phyloP scores from a whole-genome alignment of 352 stramenopile genomes.

The Elongisporangium anandrum region DNA sequence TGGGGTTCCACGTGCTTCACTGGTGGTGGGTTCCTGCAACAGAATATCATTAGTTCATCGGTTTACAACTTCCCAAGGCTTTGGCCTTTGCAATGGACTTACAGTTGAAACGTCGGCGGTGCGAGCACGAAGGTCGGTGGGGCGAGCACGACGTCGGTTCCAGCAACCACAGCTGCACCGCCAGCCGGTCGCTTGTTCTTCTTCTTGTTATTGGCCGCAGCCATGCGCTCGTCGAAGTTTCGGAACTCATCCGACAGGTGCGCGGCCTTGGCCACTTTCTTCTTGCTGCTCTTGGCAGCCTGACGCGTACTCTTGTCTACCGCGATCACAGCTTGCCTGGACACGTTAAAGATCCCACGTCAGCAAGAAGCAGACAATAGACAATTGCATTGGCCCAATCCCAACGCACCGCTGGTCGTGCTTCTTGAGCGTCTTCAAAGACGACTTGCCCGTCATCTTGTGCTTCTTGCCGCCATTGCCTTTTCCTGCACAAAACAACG shows the following conservation, averaged over 20 bases:
- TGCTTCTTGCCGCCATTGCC: conserved; percentile 26
- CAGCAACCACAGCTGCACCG: neutral
- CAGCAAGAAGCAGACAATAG: too few species aligned
- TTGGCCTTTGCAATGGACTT: too few species aligned
- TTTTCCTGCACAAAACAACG: neutral
- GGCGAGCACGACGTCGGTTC: conserved; percentile 29
- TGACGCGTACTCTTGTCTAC: conserved; percentile 32
- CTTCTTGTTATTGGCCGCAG: conserved; percentile 27
- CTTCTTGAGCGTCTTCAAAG: conserved; percentile 62
- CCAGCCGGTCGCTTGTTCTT: conserved; percentile 6
- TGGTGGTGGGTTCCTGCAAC: conserved; percentile 14
- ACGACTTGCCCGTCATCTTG: conserved; percentile 50
- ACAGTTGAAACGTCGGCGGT: conserved; percentile 73
- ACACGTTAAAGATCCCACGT: neutral
- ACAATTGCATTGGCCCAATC: too few species aligned
- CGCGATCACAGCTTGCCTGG: conserved; percentile 29
- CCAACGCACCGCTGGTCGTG: conserved; percentile 40
- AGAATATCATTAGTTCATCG: too few species aligned
- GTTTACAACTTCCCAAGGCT: too few species aligned
- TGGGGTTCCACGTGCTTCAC: conserved; percentile 33
- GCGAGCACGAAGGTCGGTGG: conserved; percentile 58
- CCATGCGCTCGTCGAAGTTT: conserved; percentile 78
- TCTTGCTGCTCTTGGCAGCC: conserved; percentile 19
- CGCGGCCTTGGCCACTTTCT: conserved; percentile 19
- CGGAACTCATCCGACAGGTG: conserved; percentile 56